Conservation (phyloP, 106 monocot genomes). For the Gastrodia elata region DNA sequence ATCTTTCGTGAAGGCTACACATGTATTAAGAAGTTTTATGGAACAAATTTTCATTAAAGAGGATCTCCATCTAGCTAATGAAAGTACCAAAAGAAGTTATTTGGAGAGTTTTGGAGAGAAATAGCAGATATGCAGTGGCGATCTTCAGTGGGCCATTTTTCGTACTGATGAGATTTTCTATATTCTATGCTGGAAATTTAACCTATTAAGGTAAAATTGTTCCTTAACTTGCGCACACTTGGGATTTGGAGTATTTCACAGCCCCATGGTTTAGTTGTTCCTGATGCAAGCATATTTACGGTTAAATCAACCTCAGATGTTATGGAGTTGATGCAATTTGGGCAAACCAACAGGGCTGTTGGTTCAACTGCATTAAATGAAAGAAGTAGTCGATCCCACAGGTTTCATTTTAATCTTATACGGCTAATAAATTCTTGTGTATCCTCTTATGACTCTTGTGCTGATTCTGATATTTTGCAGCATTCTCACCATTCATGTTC, state of each 20-base stretch:
- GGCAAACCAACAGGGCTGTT: conserved; percentile 75
- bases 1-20: no score
- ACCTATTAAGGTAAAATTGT: neutral
- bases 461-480: conserved; percentile 26
- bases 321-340: conserved; percentile 79
- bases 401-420: conserved; percentile 26
- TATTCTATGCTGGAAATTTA: neutral
- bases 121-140: no score
- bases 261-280: conserved; percentile 90
- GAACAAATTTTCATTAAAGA: no score
- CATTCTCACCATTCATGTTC: conserved; percentile 85
- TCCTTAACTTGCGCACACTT: conserved; percentile 66
- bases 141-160: neutral
- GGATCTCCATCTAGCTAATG: no score
- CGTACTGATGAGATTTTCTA: neutral
- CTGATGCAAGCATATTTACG: conserved; percentile 80
- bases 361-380: conserved; percentile 95
- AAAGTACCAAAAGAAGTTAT: no score
- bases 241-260: conserved; percentile 87
- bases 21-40: no score
- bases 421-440: neutral
- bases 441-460: conserved; percentile 3
- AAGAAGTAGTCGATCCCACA: conserved; percentile 97
- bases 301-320: conserved; percentile 94
- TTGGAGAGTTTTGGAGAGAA: no score